phyloP scores from a whole-genome alignment of 2,329 filamentous ascomycete genomes.

The Epichloe amarillans region DNA sequence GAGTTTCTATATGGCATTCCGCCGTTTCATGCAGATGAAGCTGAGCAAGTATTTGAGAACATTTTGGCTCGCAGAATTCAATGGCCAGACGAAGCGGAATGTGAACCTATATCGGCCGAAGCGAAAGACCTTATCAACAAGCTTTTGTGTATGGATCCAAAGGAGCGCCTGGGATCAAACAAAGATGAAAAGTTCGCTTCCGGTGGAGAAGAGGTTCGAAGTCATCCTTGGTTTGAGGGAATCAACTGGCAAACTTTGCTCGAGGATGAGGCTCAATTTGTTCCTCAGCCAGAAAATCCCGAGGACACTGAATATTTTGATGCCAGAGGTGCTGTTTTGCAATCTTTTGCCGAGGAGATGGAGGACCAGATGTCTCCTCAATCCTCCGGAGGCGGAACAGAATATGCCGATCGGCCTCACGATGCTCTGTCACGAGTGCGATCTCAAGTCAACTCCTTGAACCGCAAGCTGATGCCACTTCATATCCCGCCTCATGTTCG shows the following conservation, averaged over 20 bases:
- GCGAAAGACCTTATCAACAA: slow-evolving; percentile 92
- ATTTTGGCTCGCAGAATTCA: slow-evolving; percentile 81
- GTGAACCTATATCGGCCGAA: slow-evolving; percentile 62
- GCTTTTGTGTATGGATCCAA: slow-evolving; percentile 73
- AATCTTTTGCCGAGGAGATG: slow-evolving; percentile 86
- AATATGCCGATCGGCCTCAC: slow-evolving; percentile 81
- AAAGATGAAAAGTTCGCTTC: slow-evolving; percentile 66
- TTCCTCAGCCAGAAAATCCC: slow-evolving; percentile 81
- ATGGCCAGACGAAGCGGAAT: slow-evolving; percentile 77
- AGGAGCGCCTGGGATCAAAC: slow-evolving; percentile 74
- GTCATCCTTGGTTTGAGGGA: slow-evolving; percentile 76
- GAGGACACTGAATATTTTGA: slow-evolving; percentile 99
- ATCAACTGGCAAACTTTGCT: slow-evolving; percentile 82
- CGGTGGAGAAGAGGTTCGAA: slow-evolving; percentile 83
- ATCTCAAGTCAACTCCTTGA: slow-evolving; percentile 72
- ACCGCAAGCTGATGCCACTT: slow-evolving; percentile 84
- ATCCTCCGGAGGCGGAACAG: slow-evolving; percentile 52
- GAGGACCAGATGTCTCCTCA: slow-evolving; percentile 76
- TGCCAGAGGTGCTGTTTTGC: slow-evolving; percentile 74
- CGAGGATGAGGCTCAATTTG: slow-evolving; percentile 93
- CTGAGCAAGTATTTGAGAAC: slow-evolving; percentile 93
- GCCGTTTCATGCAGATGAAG: slow-evolving; percentile 80
- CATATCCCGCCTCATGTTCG: slow-evolving; percentile 95
- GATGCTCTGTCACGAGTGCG: slow-evolving; percentile 85
- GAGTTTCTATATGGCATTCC: slow-evolving; percentile 90